Evolutionary conservation across 352 stramenopile species (phyloP), one percentile per base, ranked within the genome.

Genomic region (Phytopythium cucurbitacearum): DNA sequence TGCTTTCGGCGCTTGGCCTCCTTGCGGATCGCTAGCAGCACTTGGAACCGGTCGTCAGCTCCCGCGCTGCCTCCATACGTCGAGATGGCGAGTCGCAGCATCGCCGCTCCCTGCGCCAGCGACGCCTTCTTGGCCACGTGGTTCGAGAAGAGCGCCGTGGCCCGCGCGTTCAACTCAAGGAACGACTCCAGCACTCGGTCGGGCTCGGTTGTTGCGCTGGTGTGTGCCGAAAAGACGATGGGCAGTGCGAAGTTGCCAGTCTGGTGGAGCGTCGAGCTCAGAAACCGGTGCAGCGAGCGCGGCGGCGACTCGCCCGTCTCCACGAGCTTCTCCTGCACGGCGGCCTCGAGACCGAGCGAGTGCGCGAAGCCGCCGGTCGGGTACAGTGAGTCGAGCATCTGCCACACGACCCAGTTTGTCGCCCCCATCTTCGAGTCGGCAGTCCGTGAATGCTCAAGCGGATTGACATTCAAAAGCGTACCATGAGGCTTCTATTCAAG

Each of bases 371-470:
- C 83, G 41, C 83, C 83, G 0, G 83, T 94, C 37, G 83, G 83
- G 53, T 83, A 94, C 39, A 94, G 60, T 47, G 83, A 94, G 64
- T 94, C 83, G 49, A 91, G 49, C 68, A 94, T 86, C 60, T 94
- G 83, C 83, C 83, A 94, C 40, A 77, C 52, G 34, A 69, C 56
- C 80, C 80, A 91, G 57, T 76, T 60, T n/a, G 38, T 56, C 3
- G 51, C 32, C 13, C 21, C 21, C 21, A 28, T 28, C 21, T 28
- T 28, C 21, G 21, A 28, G 21, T 28, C 21, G 21, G 21, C 21
- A 2, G 21, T 28, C 21, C 21, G 21, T 28, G 21, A 28, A 28
- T 28, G 21, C 21, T 28, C 21, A 28, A 28, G 21, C 21, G 21
- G 21, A 28, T 28, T 28, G 21, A 28, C 21, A 28, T 28, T 28